Base-by-base conservation (phyloP, 495 filamentous ascomycete genomes). In the Daldinia childiae region DNA sequence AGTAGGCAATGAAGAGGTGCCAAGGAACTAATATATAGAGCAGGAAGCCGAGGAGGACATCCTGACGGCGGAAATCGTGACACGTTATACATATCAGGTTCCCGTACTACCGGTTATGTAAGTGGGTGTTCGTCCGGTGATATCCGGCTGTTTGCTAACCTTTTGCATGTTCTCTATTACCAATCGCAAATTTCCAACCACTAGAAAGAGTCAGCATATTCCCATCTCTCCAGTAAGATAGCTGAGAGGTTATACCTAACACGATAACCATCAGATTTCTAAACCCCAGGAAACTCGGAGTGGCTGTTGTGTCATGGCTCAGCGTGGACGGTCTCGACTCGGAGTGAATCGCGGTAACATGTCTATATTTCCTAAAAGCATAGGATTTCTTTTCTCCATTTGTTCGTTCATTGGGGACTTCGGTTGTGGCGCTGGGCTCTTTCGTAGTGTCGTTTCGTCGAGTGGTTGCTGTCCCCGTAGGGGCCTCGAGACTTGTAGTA, bases 81-180 rank as follows among this genome's bases (percentile, higher is more conserved):
- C 95, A 97, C 70, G 88, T 88, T 58, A 99, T 85, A 76, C 95
- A 97, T 64, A 99, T 96, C 12, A 99, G 83, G 45, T 98, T 93
- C 26, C 94, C 94, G 77, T 98, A 98, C 91, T 95, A 74, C 26
- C 56, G 39, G 58, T 43, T 48, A 36, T 71, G 76, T 76, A 64
- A 79, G 74, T 59, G 24, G 19, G 50, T 62, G 64, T 63, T 51
- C 68, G 27, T 43, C 62, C 51, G 57, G 27, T 43, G 5, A 29
- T 36, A 34, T 50, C 26, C 3, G 38, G 39, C 19, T 54, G 30
- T 27, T 9, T 50, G 64, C 81, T 72, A 73, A 93, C 93, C 85
- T 99, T 99, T 84, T 94, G 92, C 74, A 93, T 97, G 74, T 99
- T 99, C 82, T 98, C 95, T 73, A 99, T 93, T 66, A 99, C 90